A percentile compares a stretch with the other conserved stretches of the same genome.
Evolutionary conservation across 2,329 filamentous ascomycete species (phyloP).

Genomic region (Cryphonectria nitschkei): DNA sequence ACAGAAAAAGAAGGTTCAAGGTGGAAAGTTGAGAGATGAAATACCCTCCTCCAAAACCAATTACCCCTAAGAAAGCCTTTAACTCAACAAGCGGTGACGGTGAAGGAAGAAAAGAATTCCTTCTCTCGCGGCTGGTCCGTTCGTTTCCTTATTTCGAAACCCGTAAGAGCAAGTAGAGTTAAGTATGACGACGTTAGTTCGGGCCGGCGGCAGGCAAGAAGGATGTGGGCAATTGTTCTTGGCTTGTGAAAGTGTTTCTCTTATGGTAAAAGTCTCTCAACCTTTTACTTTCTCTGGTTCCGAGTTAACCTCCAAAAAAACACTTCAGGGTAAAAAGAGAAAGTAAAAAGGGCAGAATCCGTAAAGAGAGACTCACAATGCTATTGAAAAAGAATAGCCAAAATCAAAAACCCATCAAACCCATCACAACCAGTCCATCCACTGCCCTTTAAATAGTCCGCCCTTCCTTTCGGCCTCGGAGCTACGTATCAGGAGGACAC

Average conservation of each 20-base stretch:
- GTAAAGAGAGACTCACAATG: background rate
- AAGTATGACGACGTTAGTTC: background rate
- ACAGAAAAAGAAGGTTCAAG: background rate
- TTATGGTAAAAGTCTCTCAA: background rate
- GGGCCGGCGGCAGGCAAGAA: background rate
- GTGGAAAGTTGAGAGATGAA: background rate
- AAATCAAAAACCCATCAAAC: background rate
- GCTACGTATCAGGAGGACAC: slow-evolving; percentile 1
- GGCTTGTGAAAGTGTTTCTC: slow-evolving; percentile 6
- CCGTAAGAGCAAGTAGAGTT: background rate
- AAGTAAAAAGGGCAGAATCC: background rate
- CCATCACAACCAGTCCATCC: background rate
- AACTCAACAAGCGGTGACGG: background rate
- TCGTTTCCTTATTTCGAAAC: background rate
- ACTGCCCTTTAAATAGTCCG: background rate
- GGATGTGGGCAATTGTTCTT: background rate
- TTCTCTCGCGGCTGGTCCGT: background rate
- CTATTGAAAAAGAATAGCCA: background rate
- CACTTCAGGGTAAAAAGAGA: background rate
- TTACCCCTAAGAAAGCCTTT: background rate
- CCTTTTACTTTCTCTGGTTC: background rate
- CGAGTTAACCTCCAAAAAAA: background rate
- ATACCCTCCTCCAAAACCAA: background rate
- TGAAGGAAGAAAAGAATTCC: background rate
- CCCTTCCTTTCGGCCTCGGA: background rate